A percentile compares a stretch with the other conserved stretches of the same genome.
Conservation (phyloP, 2,329 filamentous ascomycete genomes). For the Venturia carpophila region DNA sequence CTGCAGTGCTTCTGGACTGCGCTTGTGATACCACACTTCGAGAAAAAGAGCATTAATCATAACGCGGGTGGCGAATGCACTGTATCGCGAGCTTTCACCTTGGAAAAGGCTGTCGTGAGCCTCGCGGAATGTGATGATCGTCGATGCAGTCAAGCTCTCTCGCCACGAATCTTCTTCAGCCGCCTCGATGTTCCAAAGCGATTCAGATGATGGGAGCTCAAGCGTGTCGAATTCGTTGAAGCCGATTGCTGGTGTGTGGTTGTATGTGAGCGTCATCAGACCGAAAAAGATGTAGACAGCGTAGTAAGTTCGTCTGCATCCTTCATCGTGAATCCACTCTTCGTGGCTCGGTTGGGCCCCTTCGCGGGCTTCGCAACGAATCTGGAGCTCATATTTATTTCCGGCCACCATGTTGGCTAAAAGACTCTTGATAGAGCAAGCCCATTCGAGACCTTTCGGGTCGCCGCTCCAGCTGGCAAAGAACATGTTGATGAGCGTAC, state of each 20-base stretch:
- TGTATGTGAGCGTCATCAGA: conserved; percentile 88
- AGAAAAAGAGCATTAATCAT: conserved; percentile 99
- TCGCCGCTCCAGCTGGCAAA: conserved; percentile 99
- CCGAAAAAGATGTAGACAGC: conserved; percentile 99
- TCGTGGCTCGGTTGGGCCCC: conserved; percentile 66
- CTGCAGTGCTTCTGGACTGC: conserved; percentile 92
- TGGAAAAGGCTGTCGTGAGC: conserved; percentile 95
- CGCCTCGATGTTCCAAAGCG: conserved; percentile 81
- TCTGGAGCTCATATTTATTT: conserved; percentile 91
- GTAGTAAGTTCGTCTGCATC: conserved; percentile 92
- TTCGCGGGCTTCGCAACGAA: conserved; percentile 81
- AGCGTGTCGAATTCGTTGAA: conserved; percentile 97
- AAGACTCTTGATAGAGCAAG: conserved; percentile 96
- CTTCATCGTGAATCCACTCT: conserved; percentile 96
- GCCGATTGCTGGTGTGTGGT: conserved; percentile 94
- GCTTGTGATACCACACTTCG: conserved; percentile 98
- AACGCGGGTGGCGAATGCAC: conserved; percentile 90
- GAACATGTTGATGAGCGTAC: conserved; percentile 93
- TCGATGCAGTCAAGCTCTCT: conserved; percentile 63
- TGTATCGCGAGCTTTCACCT: conserved; percentile 83
- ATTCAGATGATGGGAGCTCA: conserved; percentile 86
- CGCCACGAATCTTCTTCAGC: conserved; percentile 76
- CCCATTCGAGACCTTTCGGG: conserved; percentile 95
- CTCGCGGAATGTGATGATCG: conserved; percentile 79
- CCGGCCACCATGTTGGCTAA: conserved; percentile 98